Conservation (phyloP, 1,284 basidiomycete genomes). For the Microbotryomycetes sp. region DNA sequence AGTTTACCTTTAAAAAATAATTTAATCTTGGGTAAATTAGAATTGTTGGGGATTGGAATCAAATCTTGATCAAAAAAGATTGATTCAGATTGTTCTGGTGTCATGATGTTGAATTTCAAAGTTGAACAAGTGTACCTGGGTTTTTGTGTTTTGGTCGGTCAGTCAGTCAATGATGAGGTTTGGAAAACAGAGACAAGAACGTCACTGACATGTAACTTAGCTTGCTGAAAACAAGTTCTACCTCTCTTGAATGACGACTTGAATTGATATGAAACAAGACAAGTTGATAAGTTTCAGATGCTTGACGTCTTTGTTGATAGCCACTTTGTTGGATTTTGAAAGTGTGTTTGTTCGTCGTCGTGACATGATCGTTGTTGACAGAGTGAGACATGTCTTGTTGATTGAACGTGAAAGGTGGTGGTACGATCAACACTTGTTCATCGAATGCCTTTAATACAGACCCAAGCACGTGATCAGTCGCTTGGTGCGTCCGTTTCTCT, state of each 20-base stretch:
- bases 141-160: background rate
- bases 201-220: background rate
- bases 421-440: slow-evolving; percentile 13
- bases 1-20: slow-evolving; percentile 17
- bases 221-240: slow-evolving; percentile 6
- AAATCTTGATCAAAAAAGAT: slow-evolving; percentile 30
- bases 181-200: too few relatives aligned
- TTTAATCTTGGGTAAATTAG: slow-evolving; percentile 20
- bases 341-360: slow-evolving; percentile 10
- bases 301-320: background rate
- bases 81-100: slow-evolving; percentile 6
- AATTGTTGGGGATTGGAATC: slow-evolving; percentile 13
- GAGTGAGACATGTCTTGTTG: background rate
- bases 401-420: slow-evolving; percentile 2
- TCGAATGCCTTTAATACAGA: slow-evolving; percentile 22
- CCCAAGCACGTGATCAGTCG: too few relatives aligned
- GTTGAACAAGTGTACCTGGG: slow-evolving; percentile 11
- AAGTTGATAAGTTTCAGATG: slow-evolving; percentile 4
- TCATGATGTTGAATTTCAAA: slow-evolving; percentile 13
- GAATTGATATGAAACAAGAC: slow-evolving; percentile 29
- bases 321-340: background rate
- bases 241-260: slow-evolving; percentile 10
- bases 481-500: too few relatives aligned
- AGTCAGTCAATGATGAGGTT: background rate
- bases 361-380: background rate